Conservation (phyloP, 179 eudicot species). For the Silene noctiflora region DNA sequence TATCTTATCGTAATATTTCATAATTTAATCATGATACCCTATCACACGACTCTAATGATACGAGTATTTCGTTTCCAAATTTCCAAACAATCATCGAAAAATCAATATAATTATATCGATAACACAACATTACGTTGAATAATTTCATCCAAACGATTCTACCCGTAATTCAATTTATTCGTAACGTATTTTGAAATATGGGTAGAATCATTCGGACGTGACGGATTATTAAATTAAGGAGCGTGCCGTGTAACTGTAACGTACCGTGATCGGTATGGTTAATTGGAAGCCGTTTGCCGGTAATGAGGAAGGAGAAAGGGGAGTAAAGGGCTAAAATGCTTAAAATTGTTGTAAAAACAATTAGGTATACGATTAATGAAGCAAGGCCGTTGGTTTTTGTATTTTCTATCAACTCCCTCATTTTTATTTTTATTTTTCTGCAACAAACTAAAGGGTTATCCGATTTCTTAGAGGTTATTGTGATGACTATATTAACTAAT, state of each 20-base stretch:
- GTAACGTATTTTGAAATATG: not conserved
- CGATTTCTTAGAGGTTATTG: slow-evolving; percentile 15
- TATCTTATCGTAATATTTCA: too few species aligned
- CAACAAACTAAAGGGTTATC: not conserved
- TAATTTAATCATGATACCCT: too few species aligned
- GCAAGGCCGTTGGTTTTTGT: slow-evolving; percentile 25
- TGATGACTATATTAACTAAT: not conserved
- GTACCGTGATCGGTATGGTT: slow-evolving; percentile 1
- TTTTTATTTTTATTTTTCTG: not conserved
- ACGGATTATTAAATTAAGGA: not conserved
- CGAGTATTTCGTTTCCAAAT: too few species aligned
- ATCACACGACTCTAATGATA: too few species aligned
- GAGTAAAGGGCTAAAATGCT: slow-evolving; percentile 25
- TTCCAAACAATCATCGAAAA: too few species aligned
- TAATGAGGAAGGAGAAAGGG: slow-evolving; percentile 18
- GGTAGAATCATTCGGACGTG: not conserved
- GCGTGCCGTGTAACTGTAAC: not conserved
- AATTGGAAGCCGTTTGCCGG: not conserved
- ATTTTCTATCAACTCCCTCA: slow-evolving; percentile 28
- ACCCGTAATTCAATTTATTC: not conserved
- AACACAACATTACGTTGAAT: not conserved
- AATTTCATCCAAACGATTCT: not conserved
- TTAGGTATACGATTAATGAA: slow-evolving; percentile 18
- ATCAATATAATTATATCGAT: not conserved
- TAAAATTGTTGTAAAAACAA: slow-evolving; percentile 30